Evolutionary conservation across 2,329 filamentous ascomycete species (phyloP), one percentile per base, ranked within the genome.

Genomic region (Epichloe scottii): DNA sequence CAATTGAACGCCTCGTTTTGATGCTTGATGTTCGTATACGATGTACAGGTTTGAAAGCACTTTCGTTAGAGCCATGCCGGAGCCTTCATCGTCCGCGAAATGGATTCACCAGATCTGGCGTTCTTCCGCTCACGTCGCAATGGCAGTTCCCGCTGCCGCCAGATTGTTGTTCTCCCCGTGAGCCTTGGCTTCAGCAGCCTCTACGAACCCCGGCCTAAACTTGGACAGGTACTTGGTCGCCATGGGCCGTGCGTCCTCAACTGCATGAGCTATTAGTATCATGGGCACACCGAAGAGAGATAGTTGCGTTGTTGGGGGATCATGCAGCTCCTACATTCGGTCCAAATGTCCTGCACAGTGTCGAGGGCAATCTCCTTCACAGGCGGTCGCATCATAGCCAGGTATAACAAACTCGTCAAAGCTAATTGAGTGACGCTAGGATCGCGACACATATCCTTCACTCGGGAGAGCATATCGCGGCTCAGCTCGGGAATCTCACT

Each of bases 401-500:
- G 65, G 57, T 84, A 86, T 56, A 84, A 66, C 55, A 86, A 66
- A 61, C 79, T 85, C 15, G 78, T 83, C 54, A 85, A 65, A 10
- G 81, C 79, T 44, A 85, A 68, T 53, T 75, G 76, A 21, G 83
- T 77, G 56, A 84, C 77, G 45, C 78, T 78, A 5, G 82, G 82
- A 62, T 86, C 81, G 45, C 78, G 74, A 60, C 82, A 86, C 59
- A 85, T 72, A 35, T 71, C 69, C 66, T 82, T 82, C 37, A 97
- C 81, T 47, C 86, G 79, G 45, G 82, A 75, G 2, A 97, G 74
- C 54, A 97, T 81, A 11, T 78, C 75, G 35, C 72, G 67, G 54
- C 82, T 88, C 35, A 98, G 74, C 41, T 86, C 83, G 0, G 93
- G 93, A 35, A 98, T 83, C 66, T 98, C 93, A 47, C 89, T 90